Conservation (phyloP, 495 filamentous ascomycete species). For the Lepraria neglecta region DNA sequence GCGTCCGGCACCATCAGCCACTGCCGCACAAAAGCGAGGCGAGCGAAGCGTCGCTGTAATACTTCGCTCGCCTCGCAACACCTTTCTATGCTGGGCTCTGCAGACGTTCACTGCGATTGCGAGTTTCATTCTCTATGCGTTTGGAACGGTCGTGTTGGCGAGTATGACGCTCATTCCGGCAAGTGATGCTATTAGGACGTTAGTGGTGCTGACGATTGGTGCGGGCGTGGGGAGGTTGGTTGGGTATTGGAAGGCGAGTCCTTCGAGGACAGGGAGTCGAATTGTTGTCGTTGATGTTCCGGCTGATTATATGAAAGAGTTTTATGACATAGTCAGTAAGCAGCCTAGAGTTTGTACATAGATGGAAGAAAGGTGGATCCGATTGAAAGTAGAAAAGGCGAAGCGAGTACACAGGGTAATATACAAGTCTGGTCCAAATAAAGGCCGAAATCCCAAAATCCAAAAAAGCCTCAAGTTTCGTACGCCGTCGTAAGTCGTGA, state of each 20-base stretch:
- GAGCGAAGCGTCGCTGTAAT: not conserved
- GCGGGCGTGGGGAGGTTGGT: conserved; percentile 18
- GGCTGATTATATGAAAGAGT: conserved; percentile 1
- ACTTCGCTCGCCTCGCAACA: conserved; percentile 11
- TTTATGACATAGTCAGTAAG: not conserved
- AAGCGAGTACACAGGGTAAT: no score
- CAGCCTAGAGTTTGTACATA: no score
- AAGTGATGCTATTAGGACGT: conserved; percentile 16
- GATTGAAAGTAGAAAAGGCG: no score
- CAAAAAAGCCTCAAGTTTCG: no score
- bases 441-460: no score
- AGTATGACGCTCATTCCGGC: conserved; percentile 18
- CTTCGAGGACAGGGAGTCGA: not conserved
- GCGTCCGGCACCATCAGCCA: not conserved
- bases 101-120: conserved; percentile 12
- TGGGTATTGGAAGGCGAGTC: conserved; percentile 11
- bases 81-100: conserved; percentile 10
- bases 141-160: conserved; percentile 15
- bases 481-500: not conserved
- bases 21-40: no score
- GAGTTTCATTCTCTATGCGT: conserved; percentile 12
- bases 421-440: no score
- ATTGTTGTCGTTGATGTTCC: conserved; percentile 18
- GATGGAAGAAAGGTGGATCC: no score
- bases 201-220: conserved; percentile 8